Evolutionary conservation across 163 green algal genomes (phyloP), one percentile per base, ranked within the genome.

Genomic region (Botryococcus braunii): DNA sequence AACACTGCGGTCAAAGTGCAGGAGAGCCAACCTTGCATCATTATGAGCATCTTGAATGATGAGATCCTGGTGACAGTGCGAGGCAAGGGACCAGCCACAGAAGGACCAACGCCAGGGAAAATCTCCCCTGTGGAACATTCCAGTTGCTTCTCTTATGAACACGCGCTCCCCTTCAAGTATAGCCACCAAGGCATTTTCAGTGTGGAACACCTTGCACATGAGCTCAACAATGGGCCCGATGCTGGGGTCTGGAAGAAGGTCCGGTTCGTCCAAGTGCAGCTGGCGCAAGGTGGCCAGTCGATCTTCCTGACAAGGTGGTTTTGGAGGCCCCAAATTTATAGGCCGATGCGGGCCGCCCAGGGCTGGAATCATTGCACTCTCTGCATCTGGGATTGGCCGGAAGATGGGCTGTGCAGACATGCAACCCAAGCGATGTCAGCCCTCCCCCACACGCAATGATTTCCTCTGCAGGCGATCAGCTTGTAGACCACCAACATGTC

Each of bases 81-180:
- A 83, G 29, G 89, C 66, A 49, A 94, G 79, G 1, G 83, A 90
- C 76, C 82, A 89, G 5, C 80, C 84, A 48, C 87, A 94, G 72
- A 94, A 94, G 1, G 82, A 90, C 70, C 70, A 80, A 37, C 78
- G 74, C 78, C 78, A 84, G 11, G 74, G 74, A 56, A 84, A 84
- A 49, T 81, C 71, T 23, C 80, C 80, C 1, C 56, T 64, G 63
- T 76, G 43, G 57, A 74, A 71, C 5, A 32, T 65, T 23, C 49
- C 65, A 31, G 43, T 62, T 1, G 65, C 64, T 8, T 82, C 70
- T 0, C 70, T 34, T 9, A 88, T 77, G 58, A 81, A 80, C 9
- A 86, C 77, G 17, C 71, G 58, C 17, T 77, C 56, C 32, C 80
- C 79, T 23, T 76, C 78, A 62, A 88, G 76, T 32, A 88, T 58